Percentiles rank a stretch among this genome's conserved stretches.
These are phyloP conservation scores for Suillus discolor DNA, from an alignment of 768 basidiomycete species.

Conservation along the genomic window DNA sequence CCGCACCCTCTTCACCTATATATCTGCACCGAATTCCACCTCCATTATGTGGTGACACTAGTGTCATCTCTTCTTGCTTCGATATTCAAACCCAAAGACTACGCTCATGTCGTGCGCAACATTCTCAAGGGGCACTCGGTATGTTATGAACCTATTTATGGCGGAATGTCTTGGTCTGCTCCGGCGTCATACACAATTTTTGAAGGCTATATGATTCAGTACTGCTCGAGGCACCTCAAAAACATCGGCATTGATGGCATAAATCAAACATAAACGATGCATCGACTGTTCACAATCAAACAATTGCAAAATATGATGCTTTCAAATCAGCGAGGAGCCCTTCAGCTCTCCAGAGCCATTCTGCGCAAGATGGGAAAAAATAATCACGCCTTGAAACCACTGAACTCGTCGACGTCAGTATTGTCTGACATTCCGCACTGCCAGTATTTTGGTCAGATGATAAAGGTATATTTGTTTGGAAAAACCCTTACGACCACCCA, in stretches of 20 bases:
- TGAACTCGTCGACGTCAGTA: not conserved
- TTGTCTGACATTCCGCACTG: not conserved
- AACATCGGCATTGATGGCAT: not conserved
- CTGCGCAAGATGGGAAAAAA: conserved; percentile 10
- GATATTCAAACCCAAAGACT: not conserved
- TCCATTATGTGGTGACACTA: not conserved
- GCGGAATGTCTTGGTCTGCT: too few species aligned
- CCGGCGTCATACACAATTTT: not conserved
- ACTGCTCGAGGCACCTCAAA: not conserved
- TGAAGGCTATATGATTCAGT: not conserved
- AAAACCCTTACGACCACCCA: conserved; percentile 33
- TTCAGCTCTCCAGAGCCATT: conserved; percentile 19
- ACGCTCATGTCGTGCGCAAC: not conserved
- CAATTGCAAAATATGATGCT: not conserved
- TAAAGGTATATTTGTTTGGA: not conserved
- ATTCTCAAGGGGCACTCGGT: not conserved
- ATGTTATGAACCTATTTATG: not conserved
- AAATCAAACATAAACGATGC: not conserved
- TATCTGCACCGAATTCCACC: not conserved
- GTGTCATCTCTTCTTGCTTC: not conserved
- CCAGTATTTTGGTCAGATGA: not conserved
- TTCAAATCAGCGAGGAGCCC: not conserved
- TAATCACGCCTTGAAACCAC: not conserved
- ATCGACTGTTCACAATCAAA: not conserved
- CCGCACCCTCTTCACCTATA: not conserved